Evolutionary conservation across 164 flowering plant species (phyloP), one percentile per base, ranked within the genome.

Genomic region (Euptelea pleiosperma): DNA sequence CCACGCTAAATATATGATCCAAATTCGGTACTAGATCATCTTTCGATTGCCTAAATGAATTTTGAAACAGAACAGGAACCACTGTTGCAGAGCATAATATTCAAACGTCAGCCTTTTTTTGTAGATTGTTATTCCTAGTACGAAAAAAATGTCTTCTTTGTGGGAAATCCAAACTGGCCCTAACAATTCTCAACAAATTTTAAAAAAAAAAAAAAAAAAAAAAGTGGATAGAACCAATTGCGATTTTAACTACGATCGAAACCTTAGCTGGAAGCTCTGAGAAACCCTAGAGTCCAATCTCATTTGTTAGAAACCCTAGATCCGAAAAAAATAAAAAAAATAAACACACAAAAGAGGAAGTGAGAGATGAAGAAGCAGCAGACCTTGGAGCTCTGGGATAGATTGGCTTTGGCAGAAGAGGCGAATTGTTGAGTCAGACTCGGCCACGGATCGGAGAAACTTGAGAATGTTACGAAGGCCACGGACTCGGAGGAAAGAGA

Each of bases 401-500:
- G 92, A 82, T 60, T 94, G 99, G 52, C 82, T 73, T 22, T 70
- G 73, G 57, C 66, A 75, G 71, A 94, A 94, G 73, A 89, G 80
- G 26, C 47, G 46, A 62, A 94, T 84, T 47, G 89, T 67, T 28
- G 83, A 35, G 33, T 87, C 91, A 11, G 91, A 89, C n/a, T 81
- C 74, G 28, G 98, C 77, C 30, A 91, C 80, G 52, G 90, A 89
- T 59, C 70, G 79, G 68, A 94, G 88, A 75, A 83, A 85, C 36
- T 84, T 89, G 70, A 91, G 87, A 45, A 89, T 70, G 63, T 62
- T 69, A 40, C 87, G 91, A 46, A 91, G 98, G 36, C 87, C 98
- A 8, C 89, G 83, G 40, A 84, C 68, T 1, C 98, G 89, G 68
- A 94, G 89, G 74, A 91, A 94, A 0, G 96, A 87, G 86, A 94